These are phyloP conservation scores for Brassica rapa DNA, from an alignment of 345 rosid genomes.

Conservation along the genomic window DNA sequence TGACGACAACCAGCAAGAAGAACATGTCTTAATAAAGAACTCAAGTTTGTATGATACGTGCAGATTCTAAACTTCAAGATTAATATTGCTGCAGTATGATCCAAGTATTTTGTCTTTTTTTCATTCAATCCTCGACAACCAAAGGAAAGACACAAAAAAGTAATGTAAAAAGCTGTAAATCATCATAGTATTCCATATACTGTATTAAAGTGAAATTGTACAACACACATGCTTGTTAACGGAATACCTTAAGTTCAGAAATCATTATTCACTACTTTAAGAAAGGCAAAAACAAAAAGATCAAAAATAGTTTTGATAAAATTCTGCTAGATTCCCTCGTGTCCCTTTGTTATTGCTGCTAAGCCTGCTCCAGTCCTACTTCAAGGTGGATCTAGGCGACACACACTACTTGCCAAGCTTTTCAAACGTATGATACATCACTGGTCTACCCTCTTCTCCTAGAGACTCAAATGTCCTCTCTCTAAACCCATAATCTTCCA, in stretches of 20 bases:
- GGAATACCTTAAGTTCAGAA: neutral
- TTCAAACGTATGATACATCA: no score
- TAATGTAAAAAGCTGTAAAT: no score
- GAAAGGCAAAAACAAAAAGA: neutral
- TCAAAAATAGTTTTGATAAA: neutral
- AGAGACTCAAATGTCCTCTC: neutral
- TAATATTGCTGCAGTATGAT: neutral
- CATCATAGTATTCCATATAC: neutral
- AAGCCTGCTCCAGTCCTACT: conserved; percentile 34
- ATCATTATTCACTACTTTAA: neutral
- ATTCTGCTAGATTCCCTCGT: conserved; percentile 29
- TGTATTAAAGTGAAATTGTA: neutral
- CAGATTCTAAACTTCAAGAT: neutral
- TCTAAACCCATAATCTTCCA: neutral
- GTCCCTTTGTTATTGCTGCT: conserved; percentile 28
- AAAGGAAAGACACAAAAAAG: neutral
- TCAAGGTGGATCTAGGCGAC: conserved; percentile 25
- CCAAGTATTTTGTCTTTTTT: neutral
- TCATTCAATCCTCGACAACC: neutral
- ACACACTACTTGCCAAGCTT: neutral
- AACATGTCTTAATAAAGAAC: neutral
- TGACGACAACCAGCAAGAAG: neutral
- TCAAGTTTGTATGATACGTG: neutral
- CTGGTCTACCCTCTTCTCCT: no score
- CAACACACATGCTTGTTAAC: neutral